Conservation (phyloP, 139 green algal genomes). For the Volvox africanus region DNA sequence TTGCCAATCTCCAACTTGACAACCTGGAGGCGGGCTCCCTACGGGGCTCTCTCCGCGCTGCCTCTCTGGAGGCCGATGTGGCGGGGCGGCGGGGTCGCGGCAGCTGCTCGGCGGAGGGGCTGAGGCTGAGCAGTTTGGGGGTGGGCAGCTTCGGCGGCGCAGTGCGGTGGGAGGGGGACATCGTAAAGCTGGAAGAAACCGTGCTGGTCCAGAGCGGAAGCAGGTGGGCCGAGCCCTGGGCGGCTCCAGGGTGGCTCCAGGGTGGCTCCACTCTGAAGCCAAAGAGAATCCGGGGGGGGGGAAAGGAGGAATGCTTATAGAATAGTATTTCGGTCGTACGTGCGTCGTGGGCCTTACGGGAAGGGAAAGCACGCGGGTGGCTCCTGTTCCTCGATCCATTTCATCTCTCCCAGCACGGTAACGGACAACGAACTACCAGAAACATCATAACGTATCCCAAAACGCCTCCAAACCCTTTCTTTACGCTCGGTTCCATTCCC, state of each 20-base stretch:
- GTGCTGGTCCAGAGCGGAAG: conserved; percentile 79
- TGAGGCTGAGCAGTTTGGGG: conserved; percentile 79
- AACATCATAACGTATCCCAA: too few relatives aligned
- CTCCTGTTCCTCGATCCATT: too few relatives aligned
- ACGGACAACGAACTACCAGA: too few relatives aligned
- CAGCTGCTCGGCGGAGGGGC: conserved; percentile 64
- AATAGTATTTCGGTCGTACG: too few relatives aligned
- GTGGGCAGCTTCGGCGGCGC: conserved; percentile 47
- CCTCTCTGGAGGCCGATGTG: conserved; percentile 79
- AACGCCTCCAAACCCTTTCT: too few relatives aligned
- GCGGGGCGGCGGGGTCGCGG: conserved; percentile 63
- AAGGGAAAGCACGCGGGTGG: too few relatives aligned
- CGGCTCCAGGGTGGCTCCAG: too few relatives aligned
- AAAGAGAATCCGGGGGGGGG: not conserved
- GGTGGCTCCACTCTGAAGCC: too few relatives aligned
- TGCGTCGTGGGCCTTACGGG: too few relatives aligned
- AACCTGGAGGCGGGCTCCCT: conserved; percentile 91
- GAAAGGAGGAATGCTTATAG: too few relatives aligned
- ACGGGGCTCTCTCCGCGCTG: conserved; percentile 78
- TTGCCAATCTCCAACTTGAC: conserved; percentile 80
- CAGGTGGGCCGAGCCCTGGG: conserved; percentile 24
- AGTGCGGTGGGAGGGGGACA: conserved; percentile 85
- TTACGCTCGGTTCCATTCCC: too few relatives aligned
- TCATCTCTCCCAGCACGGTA: too few relatives aligned
- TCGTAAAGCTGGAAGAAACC: conserved; percentile 88